Evolutionary conservation across 1,284 basidiomycete species (phyloP).

Genomic region (Apiotrichum gamsii): DNA sequence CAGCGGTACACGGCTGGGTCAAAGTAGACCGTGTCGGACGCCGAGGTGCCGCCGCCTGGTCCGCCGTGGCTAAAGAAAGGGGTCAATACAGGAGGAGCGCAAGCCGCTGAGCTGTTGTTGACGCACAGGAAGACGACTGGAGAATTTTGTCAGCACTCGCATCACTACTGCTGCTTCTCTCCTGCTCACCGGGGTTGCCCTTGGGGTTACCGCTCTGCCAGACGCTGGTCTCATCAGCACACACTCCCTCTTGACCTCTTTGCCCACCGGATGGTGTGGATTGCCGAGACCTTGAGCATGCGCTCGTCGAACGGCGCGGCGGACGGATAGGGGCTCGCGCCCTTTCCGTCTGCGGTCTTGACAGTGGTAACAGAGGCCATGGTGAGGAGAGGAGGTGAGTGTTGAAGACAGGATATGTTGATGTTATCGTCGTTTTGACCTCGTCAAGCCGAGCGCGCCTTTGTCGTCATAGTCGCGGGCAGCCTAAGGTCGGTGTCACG

Average conservation of each 20-base stretch:
- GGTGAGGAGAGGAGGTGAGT: too few species aligned
- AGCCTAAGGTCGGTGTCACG: too few species aligned
- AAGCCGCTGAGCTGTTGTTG: background rate
- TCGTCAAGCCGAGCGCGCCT: too few species aligned
- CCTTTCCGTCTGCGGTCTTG: background rate
- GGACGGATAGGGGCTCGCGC: conserved; percentile 50
- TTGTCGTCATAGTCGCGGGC: too few species aligned
- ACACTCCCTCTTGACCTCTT: background rate
- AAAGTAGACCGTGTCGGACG: conserved; percentile 68
- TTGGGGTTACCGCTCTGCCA: conserved; percentile 70
- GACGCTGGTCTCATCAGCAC: conserved; percentile 53
- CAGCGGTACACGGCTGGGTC: conserved; percentile 72
- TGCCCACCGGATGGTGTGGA: conserved; percentile 72
- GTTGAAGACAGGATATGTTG: too few species aligned
- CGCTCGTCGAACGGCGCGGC: conserved; percentile 62
- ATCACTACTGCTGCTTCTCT: too few species aligned
- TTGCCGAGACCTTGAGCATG: conserved; percentile 63
- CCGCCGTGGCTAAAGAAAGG: conserved; percentile 21
- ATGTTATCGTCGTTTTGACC: too few species aligned
- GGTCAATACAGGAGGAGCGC: too few species aligned
- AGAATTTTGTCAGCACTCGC: too few species aligned
- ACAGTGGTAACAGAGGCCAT: too few species aligned
- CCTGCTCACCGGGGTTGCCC: conserved; percentile 62
- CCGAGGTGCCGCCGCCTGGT: conserved; percentile 28
- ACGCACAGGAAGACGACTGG: conserved; percentile 64